Evolutionary conservation across 73 alveolate species (phyloP).

Genomic region (Breviolum minutum): DNA sequence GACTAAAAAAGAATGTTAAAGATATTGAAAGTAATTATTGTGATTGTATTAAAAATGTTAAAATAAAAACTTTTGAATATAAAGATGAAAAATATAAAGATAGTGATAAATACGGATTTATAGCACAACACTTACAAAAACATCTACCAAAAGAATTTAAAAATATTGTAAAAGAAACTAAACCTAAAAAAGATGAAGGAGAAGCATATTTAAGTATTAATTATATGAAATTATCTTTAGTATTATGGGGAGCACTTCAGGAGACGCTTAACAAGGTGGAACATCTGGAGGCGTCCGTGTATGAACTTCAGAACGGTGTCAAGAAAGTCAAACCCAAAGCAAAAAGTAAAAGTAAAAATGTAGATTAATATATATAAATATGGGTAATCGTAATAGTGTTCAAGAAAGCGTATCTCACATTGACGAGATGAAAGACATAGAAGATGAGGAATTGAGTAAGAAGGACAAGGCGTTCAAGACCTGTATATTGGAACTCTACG

Average conservation of each 20-base stretch:
- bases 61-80: neutral
- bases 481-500: too few species aligned
- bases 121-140: neutral
- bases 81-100: neutral
- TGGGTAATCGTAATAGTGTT: neutral
- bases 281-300: neutral
- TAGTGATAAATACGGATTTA: neutral
- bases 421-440: neutral
- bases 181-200: neutral
- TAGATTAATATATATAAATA: too few species aligned
- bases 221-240: neutral
- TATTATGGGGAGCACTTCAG: neutral
- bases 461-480: too few species aligned
- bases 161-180: neutral
- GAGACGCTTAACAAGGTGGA: neutral
- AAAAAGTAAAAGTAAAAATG: too few species aligned
- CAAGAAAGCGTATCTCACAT: neutral
- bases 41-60: neutral
- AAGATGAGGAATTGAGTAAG: neutral
- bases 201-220: neutral
- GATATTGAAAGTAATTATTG: neutral
- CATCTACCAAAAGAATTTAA: neutral
- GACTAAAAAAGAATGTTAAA: neutral
- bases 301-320: neutral
- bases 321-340: too few species aligned